These are phyloP conservation scores for Penstemon newberryi DNA, from an alignment of 257 asterid species.

Conservation along the genomic window DNA sequence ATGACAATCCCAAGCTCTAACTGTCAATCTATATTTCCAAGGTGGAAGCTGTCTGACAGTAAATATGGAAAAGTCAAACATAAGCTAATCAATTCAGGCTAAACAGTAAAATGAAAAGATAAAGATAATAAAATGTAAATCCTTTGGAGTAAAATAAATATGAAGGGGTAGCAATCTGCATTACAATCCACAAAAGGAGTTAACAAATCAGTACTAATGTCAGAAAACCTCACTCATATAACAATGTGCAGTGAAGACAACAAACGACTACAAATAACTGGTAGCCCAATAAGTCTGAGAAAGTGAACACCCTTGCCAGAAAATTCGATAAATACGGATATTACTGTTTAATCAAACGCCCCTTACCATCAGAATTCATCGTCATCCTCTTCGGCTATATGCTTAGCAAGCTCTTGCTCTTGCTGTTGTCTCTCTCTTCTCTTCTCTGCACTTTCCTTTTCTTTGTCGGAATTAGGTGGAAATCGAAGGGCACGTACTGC, in stretches of 20 bases:
- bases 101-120: too few relatives aligned
- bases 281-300: not conserved
- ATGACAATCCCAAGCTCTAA: too few relatives aligned
- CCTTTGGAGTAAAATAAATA: not conserved
- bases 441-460: conserved; percentile 92
- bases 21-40: too few relatives aligned
- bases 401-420: conserved; percentile 94
- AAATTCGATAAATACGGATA: not conserved
- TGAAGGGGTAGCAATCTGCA: not conserved
- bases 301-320: not conserved
- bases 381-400: conserved; percentile 92
- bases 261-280: not conserved
- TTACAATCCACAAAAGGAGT: conserved; percentile 10
- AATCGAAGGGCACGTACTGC: conserved; percentile 85
- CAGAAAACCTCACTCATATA: not conserved
- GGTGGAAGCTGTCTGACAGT: too few relatives aligned
- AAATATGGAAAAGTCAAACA: too few relatives aligned
- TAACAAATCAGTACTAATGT: not conserved
- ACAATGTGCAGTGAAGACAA: not conserved
- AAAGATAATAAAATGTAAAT: not conserved
- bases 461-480: conserved; percentile 86
- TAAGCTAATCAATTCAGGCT: too few relatives aligned
- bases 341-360: not conserved
- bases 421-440: conserved; percentile 87
- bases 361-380: conserved; percentile 55